Evolutionary conservation across 306 rosid species (phyloP), one percentile per base, ranked within the genome.

Genomic region (Cercis canadensis): DNA sequence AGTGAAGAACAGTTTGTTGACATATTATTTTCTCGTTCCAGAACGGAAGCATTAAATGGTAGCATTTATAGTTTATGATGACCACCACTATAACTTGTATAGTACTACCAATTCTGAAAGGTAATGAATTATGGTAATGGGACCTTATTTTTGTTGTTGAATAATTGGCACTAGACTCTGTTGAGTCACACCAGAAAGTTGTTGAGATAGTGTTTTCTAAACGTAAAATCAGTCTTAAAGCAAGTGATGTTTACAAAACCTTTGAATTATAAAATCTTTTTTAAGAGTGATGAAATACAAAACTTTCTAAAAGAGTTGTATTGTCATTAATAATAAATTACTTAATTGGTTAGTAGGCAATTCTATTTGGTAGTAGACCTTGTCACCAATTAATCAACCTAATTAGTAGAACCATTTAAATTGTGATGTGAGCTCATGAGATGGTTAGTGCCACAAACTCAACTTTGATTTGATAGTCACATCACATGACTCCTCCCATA

Each of bases 121-220:
- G 18, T 13, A 4, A 51, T 40, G 51, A 53, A 51, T 36, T 2
- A 7, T 6, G 7, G 15, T 37, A 66, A 11, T 12, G 61, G 17
- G 34, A 4, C n/a, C 6, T 5, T 18, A 3, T 4, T 9, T 11
- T 3, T 11, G 13, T 11, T 5, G 13, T 11, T 43, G 56, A 4
- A 47, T 15, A 61, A 41, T 41, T 62, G 53, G 53, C 45, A 32
- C 41, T 6, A 8, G 21, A 17, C 16, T 65, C 16, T 34, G 12
- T 7, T 51, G 40, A 45, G 57, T 17, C 46, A 46, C 32, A 15
- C 57, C 55, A 47, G 54, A 57, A 72, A 65, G 57, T 72, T 57
- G 82, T 72, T 65, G 65, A 9, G 47, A 72, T 54, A 24, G 60
- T 32, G 59, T 33, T 78, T 78, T 78, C 78, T 1, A 50, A 40